These are phyloP conservation scores for Phytophthora sp. DNA, from an alignment of 352 stramenopile species.

Conservation along the genomic window DNA sequence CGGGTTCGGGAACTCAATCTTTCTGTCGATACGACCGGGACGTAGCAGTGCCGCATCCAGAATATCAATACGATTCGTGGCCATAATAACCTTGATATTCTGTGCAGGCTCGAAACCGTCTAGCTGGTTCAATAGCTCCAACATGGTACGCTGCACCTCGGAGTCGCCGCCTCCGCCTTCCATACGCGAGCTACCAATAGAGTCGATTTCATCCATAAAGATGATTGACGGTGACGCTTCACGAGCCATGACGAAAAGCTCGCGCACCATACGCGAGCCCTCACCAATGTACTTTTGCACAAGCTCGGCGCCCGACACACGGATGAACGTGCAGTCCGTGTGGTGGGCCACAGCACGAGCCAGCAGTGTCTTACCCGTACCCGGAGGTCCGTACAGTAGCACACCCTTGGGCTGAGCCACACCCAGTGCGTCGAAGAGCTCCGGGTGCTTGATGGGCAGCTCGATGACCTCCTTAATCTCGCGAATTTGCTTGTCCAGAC, in stretches of 20 bases:
- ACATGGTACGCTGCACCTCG: conserved; percentile 99
- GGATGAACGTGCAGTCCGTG: conserved; percentile 99
- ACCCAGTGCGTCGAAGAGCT: conserved; percentile 99
- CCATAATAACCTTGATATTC: conserved; percentile 99
- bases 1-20: conserved; percentile 99
- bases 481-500: conserved; percentile 99
- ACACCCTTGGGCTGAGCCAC: conserved; percentile 98
- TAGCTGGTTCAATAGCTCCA: conserved; percentile 99
- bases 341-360: conserved; percentile 98
- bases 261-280: conserved; percentile 98
- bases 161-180: conserved; percentile 95
- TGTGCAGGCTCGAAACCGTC: conserved; percentile 96
- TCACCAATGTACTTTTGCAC: conserved; percentile 99
- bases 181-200: conserved; percentile 95
- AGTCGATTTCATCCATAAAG: conserved; percentile 99
- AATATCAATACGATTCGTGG: conserved; percentile 99
- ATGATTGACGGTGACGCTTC: conserved; percentile 99
- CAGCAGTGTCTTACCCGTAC: conserved; percentile 99
- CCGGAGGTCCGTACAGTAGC: conserved; percentile 96
- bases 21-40: conserved; percentile 98
- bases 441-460: conserved; percentile 99
- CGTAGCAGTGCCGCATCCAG: conserved; percentile 96
- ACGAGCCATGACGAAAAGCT: conserved; percentile 99
- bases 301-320: conserved; percentile 98
- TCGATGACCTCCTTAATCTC: conserved; percentile 99